Percentiles rank a stretch among this genome's conserved stretches.
phyloP scores from a whole-genome alignment of 2,329 filamentous ascomycete species.

The Verticillium klebahnii region DNA sequence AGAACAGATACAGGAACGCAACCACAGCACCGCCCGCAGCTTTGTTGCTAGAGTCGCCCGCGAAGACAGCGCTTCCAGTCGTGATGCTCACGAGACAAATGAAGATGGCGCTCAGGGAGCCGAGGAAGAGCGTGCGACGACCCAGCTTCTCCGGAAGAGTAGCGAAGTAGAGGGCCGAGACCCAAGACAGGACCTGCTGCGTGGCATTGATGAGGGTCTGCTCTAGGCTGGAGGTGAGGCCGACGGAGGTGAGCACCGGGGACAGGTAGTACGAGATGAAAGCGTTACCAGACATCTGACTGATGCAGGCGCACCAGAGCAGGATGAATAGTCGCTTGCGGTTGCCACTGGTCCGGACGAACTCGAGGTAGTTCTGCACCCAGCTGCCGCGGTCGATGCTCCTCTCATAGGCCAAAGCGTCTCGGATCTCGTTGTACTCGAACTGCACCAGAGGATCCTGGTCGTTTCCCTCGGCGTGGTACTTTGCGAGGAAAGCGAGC shows the following conservation, averaged over 20 bases:
- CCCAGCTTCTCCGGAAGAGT: conserved; percentile 9
- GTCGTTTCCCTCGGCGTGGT: conserved; percentile 48
- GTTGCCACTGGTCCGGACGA: conserved; percentile 29
- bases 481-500: conserved; percentile 26
- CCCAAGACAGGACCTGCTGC: conserved; percentile 9
- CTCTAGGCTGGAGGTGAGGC: conserved; percentile 21
- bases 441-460: conserved; percentile 38
- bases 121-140: conserved; percentile 17
- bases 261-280: conserved; percentile 32
- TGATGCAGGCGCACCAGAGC: conserved; percentile 33
- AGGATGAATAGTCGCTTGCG: conserved; percentile 32
- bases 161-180: conserved; percentile 11
- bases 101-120: conserved; percentile 12
- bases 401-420: conserved; percentile 10
- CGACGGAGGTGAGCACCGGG: conserved; percentile 23
- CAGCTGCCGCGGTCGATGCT: conserved; percentile 13
- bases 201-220: conserved; percentile 30
- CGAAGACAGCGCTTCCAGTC: conserved; percentile 13
- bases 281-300: conserved; percentile 19
- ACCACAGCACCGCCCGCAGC: conserved; percentile 19
- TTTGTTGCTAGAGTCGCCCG: conserved; percentile 9
- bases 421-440: conserved; percentile 34
- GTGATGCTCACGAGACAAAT: conserved; percentile 9
- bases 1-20: conserved; percentile 27
- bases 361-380: conserved; percentile 26